These are phyloP conservation scores for Eimeria acervulina DNA, from an alignment of 169 alveolate species.

Conservation along the genomic window DNA sequence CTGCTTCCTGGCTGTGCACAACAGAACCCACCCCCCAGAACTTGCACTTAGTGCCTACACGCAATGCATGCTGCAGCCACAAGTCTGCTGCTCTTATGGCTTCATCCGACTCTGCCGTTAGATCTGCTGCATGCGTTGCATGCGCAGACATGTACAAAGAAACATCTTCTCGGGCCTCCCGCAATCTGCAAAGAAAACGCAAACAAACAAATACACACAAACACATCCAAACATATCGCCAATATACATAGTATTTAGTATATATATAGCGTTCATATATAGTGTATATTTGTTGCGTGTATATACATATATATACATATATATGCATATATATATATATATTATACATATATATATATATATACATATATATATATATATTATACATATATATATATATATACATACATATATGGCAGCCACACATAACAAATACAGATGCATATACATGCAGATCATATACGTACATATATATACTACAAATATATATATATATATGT, in stretches of 20 bases:
- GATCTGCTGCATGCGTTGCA: slow-evolving; percentile 71
- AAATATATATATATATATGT: no score
- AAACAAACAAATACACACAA: not conserved
- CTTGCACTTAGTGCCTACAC: slow-evolving; percentile 34
- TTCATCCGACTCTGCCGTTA: slow-evolving; percentile 64
- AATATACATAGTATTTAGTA: not conserved
- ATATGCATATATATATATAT: no score
- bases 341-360: not conserved
- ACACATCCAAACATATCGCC: not conserved
- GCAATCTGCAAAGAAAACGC: not conserved
- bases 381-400: not conserved
- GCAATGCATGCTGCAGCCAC: slow-evolving; percentile 54
- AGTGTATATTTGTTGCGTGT: no score
- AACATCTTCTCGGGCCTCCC: slow-evolving; percentile 72
- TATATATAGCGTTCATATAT: not conserved
- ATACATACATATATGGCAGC: not conserved
- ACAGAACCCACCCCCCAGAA: slow-evolving; percentile 67
- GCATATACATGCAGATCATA: not conserved
- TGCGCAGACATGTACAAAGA: slow-evolving; percentile 65
- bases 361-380: not conserved
- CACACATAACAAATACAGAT: not conserved
- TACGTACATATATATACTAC: not conserved
- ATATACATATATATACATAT: no score
- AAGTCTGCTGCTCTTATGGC: slow-evolving; percentile 49
- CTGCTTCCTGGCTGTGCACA: slow-evolving; percentile 59